Evolutionary conservation across 1,284 basidiomycete genomes (phyloP), one percentile per base, ranked within the genome.

Genomic region (Heterobasidion occidentale): DNA sequence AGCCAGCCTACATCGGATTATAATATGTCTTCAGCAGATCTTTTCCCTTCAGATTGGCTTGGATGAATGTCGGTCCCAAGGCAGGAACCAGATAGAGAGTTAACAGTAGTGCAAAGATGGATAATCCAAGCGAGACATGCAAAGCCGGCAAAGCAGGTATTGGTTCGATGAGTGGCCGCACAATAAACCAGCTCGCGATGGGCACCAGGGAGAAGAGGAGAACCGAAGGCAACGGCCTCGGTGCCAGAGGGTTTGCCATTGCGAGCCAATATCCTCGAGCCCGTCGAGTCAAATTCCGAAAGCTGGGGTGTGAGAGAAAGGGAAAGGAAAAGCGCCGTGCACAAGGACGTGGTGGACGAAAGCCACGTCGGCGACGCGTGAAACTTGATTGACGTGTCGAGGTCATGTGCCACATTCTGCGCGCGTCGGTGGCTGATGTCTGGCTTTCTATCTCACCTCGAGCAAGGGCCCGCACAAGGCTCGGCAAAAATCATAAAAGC

Each of bases 21-120:
- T 78, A 73, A 64, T 86, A 86, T 51, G 75, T 81, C 73, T 96
- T 96, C 49, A 94, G 75, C 46, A 94, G 69, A 70, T 96, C 93
- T 60, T 78, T 78, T 11, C 93, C 93, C 65, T 84, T 88, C 57
- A 95, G 72, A 51, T 88, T 84, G 9, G 88, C 90, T 50, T 79
- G 81, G 27, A 91, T 73, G 65, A 95, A 93, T 0, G 81, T 80
- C 0, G 81, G 80, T 0, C 86, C 87, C 7, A 94, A 77, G 1
- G 79, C 78, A 14, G 92, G 92, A 8, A 95, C 78, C 9, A 91
- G 76, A 64, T 86, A 83, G 9, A 92, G 65, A 0, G 88, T 83
- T 0, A 82, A 80, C 2, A 94, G 66, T 55, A 94, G 83, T 0
- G 92, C 90, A 57, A 92, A 77, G 44, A 94, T 72, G 0, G 90